phyloP scores from a whole-genome alignment of 768 basidiomycete genomes.

The Fistulinella prunicolor region DNA sequence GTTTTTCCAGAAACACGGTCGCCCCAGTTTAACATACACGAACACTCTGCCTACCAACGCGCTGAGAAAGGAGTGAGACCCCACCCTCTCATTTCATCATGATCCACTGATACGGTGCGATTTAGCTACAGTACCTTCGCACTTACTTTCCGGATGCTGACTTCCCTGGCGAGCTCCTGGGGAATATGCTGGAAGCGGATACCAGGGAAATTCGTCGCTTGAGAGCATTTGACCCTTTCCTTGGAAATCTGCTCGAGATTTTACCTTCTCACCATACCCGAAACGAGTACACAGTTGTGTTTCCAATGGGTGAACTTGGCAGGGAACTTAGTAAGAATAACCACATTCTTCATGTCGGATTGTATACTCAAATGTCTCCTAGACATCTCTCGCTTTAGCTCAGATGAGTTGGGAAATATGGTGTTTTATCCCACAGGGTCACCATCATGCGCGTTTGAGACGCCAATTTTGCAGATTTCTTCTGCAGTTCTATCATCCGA shows the following conservation, averaged over 20 bases:
- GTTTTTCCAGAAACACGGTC: slow-evolving; percentile 61
- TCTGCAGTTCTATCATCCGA: slow-evolving; percentile 27
- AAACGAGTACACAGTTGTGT: slow-evolving; percentile 40
- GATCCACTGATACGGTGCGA: not conserved
- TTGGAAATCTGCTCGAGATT: slow-evolving; percentile 52
- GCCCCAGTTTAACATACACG: slow-evolving; percentile 28
- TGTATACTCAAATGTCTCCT: slow-evolving; percentile 4
- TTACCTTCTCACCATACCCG: slow-evolving; percentile 29
- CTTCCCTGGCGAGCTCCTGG: slow-evolving; percentile 64
- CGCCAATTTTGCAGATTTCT: slow-evolving; percentile 66
- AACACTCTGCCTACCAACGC: slow-evolving; percentile 41
- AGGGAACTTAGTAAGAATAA: slow-evolving; percentile 56
- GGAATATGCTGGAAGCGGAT: slow-evolving; percentile 52
- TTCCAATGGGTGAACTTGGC: slow-evolving; percentile 62
- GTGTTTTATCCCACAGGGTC: slow-evolving; percentile 35
- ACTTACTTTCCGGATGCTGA: slow-evolving; percentile 72
- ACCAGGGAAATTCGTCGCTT: slow-evolving; percentile 34
- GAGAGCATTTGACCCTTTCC: slow-evolving; percentile 52
- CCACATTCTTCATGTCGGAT: not conserved
- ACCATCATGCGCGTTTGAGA: slow-evolving; percentile 50
- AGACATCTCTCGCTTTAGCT: slow-evolving; percentile 52
- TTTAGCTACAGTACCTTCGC: slow-evolving; percentile 68
- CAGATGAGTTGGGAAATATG: slow-evolving; percentile 14
- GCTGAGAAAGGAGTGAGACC: slow-evolving; percentile 64
- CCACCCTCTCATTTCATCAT: not conserved